Base-by-base conservation (phyloP, 352 stramenopile species). In the Globisporangium nagaii region DNA sequence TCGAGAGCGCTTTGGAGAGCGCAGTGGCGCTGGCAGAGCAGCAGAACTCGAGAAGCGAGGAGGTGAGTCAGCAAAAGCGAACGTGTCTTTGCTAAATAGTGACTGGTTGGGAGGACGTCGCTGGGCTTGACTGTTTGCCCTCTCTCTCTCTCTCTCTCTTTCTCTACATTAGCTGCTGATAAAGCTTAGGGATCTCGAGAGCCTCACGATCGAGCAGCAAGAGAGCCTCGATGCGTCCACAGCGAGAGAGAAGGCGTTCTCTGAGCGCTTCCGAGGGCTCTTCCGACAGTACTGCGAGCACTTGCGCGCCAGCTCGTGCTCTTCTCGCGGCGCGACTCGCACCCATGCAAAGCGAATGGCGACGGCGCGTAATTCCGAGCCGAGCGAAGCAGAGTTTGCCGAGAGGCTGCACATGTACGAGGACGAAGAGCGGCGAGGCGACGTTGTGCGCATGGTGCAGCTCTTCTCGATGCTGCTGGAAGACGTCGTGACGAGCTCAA, bases 391-490 rank as follows among this genome's bases (percentile, higher is more conserved):
- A 27, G n/a, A 49, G 28, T 20, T 49, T 2, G 7, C 9, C n/a
- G 20, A 54, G 24, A 40, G 35, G 8, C 15, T 31, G 19, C 27
- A 41, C 1, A 39, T 60, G 11, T 61, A 69, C 19, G 51, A 61
- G 5, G 19, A 61, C 15, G 65, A 53, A 20, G 37, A 47, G 10
- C 34, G 32, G 4, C 58, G 58, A 31, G 71, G 71, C 3, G 68
- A 86, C 25, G 32, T 81, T 0, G 36, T 76, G 24, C 40, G 68
- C 39, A 61, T 84, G 62, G 51, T 87, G 43, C 75, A 79, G 22
- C 39, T 78, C 13, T 79, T 87, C 13, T 71, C 79, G 4, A 53
- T 61, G 20, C 51, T 86, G 20, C 40, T 89, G 45, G 72, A 87
- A 53, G 60, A 77, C 22, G 80, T 76, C 28, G 50, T 75, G 15